Evolutionary conservation across 2,329 filamentous ascomycete species (phyloP), one percentile per base, ranked within the genome.

Genomic region (Ascocoryne sarcoides): DNA sequence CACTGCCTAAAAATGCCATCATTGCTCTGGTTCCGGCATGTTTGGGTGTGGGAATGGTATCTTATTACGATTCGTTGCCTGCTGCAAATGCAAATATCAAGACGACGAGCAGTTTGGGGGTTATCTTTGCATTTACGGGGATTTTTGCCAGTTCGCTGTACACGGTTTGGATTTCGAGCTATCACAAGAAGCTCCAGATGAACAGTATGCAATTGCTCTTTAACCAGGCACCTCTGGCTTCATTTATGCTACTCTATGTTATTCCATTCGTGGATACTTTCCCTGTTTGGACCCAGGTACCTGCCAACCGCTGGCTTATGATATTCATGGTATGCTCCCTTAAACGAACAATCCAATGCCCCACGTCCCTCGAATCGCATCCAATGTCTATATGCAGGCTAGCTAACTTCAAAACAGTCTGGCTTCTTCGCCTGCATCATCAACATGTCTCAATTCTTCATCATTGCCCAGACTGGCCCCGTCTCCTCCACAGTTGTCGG

Each of bases 201-300:
- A 73, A 70, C 48, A 82, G 76, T 60, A 79, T 81, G 71, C 80
- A 84, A 62, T 63, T 84, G 21, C 67, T 84, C 9, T 75, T 76
- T 62, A 82, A 81, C 59, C 79, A 83, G 60, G 75, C 79, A 2
- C 77, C 79, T 2, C 63, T 81, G 2, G 75, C 76, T 16, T 71
- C 73, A 2, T 67, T 79, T 44, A 59, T 82, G 48, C 67, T 84
- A 38, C 67, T 82, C 19, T 82, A 81, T 51, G 69, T 73, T 26
- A 79, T 82, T 45, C 79, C 78, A 0, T 80, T 82, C 52, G 64
- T 76, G 15, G 80, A 84, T 51, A 72, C 67, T 12, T 75, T 81
- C 52, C 77, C 79, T 2, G 64, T 65, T 9, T 76, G 73, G 69
- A 60, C 56, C 10, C 64, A 68, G 20, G 68, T 79, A 2, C 65